These are phyloP conservation scores for Nevesoporus exiguus DNA, from an alignment of 768 basidiomycete genomes.

Conservation along the genomic window DNA sequence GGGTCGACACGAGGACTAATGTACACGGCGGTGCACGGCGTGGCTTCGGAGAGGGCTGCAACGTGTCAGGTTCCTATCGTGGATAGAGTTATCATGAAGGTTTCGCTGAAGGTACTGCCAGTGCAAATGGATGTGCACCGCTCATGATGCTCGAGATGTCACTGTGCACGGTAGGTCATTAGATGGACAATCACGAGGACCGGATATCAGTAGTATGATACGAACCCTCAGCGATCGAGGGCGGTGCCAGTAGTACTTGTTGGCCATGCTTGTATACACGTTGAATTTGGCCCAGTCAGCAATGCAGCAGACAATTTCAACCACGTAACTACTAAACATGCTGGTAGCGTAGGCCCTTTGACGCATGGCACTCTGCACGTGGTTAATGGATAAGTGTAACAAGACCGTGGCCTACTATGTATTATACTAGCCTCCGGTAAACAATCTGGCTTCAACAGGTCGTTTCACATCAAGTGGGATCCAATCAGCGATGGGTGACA, in stretches of 20 bases:
- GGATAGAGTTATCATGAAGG: not conserved
- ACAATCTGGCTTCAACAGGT: not conserved
- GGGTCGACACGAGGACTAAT: constrained; percentile 16
- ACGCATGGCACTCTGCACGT: not conserved
- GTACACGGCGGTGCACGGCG: not conserved
- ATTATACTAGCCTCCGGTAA: not conserved
- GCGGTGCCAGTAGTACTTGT: not conserved
- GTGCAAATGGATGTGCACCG: not conserved
- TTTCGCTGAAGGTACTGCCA: not conserved
- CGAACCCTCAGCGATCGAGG: not conserved
- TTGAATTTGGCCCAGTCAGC: constrained; percentile 7
- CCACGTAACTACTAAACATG: too few species aligned
- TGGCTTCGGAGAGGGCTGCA: constrained; percentile 4
- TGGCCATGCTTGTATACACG: constrained; percentile 6
- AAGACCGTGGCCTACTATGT: not conserved
- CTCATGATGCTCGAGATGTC: not conserved
- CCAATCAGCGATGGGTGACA: not conserved
- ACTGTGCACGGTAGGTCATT: too few species aligned
- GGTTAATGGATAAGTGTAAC: not conserved
- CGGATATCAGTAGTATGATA: not conserved
- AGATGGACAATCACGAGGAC: not conserved
- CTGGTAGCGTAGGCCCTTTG: too few species aligned
- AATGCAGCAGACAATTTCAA: not conserved
- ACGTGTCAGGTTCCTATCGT: constrained; percentile 15
- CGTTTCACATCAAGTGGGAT: not conserved